Evolutionary conservation across 1,284 basidiomycete genomes (phyloP).

Genomic region (Malassezia sympodialis): DNA sequence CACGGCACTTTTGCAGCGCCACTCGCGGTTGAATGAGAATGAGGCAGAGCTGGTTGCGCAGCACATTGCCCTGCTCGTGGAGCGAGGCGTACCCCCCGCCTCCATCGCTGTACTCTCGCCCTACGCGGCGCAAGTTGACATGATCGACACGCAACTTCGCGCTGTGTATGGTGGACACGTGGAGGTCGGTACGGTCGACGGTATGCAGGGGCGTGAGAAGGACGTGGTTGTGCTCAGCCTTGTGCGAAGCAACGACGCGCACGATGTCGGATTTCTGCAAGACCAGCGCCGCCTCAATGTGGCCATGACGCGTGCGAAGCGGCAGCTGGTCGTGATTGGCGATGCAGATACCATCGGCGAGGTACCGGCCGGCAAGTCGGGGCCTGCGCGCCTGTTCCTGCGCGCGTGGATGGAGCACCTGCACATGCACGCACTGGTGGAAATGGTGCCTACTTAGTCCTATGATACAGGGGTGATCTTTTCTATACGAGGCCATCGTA

Average conservation of each 20-base stretch:
- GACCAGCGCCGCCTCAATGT: conserved; percentile 43
- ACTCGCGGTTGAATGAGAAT: conserved; percentile 66
- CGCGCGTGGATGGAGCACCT: conserved; percentile 19
- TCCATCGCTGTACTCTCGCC: conserved; percentile 87
- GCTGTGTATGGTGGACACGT: conserved; percentile 17
- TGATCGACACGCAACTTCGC: conserved; percentile 61
- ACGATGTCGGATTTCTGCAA: conserved; percentile 37
- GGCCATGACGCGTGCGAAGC: conserved; percentile 42
- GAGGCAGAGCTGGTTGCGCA: conserved; percentile 72
- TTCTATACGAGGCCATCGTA: conserved; percentile 29
- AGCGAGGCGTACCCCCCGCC: conserved; percentile 58
- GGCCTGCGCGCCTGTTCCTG: conserved; percentile 13
- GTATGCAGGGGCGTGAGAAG: conserved; percentile 44
- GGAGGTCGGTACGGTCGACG: conserved; percentile 41
- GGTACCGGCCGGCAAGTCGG: neutral
- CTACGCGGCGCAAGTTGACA: conserved; percentile 51
- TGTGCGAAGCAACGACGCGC: conserved; percentile 31
- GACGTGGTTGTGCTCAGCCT: conserved; percentile 39
- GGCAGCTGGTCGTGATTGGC: conserved; percentile 39
- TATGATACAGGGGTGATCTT: neutral
- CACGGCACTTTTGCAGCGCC: conserved; percentile 8
- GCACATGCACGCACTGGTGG: conserved; percentile 16
- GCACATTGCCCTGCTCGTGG: conserved; percentile 70
- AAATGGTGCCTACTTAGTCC: conserved; percentile 2
- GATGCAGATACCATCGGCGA: conserved; percentile 34